Evolutionary conservation across 495 filamentous ascomycete genomes (phyloP), one percentile per base, ranked within the genome.

Genomic region (Podospora australis): DNA sequence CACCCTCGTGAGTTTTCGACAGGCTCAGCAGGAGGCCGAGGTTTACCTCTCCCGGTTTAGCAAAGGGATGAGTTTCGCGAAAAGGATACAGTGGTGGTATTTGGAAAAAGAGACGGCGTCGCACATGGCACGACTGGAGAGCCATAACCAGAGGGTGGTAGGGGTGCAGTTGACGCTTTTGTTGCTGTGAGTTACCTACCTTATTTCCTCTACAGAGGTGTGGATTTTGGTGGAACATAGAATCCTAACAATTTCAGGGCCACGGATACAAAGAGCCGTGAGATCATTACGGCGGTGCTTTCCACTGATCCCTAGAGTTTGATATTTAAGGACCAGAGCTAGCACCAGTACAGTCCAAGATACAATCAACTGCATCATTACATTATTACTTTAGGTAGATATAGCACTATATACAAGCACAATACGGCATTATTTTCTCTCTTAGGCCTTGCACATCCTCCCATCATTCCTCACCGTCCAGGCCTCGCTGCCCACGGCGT

Each of bases 401-500:
- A n/a, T n/a, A n/a, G n/a, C n/a, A n/a, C n/a, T n/a, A n/a, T n/a
- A n/a, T n/a, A n/a, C n/a, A n/a, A n/a, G n/a, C 2, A 16, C 2
- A 34, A 16, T 2, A 2, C 13, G 13, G 11, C 13, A 34, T 16
- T 34, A 34, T 34, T 10, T 40, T 20, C n/a, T 6, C 23, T n/a
- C n/a, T 36, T 39, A 56, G 39, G 30, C 50, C 44, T 22, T 53
- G 46, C 67, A 68, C 53, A 70, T 48, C 30, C 58, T 46, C 3
- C 65, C 62, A 13, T 60, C 44, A 13, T 45, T 48, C 11, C 24
- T 24, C 2, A 58, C 41, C 3, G 1, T 24, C 64, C 65, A 68
- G 7, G 16, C 39, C 45, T 70, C 67, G 20, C 58, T 66, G 20
- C 73, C 77, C 0, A 80, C 77, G 39, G 63, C 71, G 4, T 67